A percentile compares a stretch with the other conserved stretches of the same genome.
Evolutionary conservation across 179 eudicot species (phyloP).

Genomic region (Silene coronaria): DNA sequence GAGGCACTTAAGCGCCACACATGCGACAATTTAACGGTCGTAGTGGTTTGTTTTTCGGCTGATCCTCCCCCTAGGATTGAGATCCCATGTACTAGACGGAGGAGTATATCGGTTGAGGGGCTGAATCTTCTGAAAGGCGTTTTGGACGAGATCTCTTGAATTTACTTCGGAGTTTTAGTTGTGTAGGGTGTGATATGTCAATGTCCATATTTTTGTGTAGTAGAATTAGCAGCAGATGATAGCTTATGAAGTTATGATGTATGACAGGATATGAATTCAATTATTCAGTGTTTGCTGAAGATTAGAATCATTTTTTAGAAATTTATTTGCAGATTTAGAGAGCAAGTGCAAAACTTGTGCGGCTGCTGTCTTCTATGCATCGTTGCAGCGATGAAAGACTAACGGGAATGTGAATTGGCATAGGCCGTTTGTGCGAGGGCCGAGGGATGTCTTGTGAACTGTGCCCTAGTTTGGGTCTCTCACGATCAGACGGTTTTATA

Average conservation of each 20-base stretch:
- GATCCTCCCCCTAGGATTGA: conserved; percentile 78
- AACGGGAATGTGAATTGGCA: no score
- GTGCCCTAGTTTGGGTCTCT: no score
- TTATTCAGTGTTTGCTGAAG: conserved; percentile 21
- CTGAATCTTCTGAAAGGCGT: conserved; percentile 37
- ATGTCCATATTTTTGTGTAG: conserved; percentile 26
- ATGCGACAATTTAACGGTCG: conserved; percentile 65
- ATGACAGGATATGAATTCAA: conserved; percentile 14
- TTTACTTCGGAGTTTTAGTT: conserved; percentile 5
- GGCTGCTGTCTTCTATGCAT: no score
- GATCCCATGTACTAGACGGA: conserved; percentile 33
- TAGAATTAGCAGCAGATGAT: conserved; percentile 28
- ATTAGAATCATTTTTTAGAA: conserved; percentile 8
- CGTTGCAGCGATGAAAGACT: no score
- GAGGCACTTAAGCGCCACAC: conserved; percentile 77
- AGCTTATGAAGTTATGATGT: conserved; percentile 25
- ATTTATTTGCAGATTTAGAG: not conserved
- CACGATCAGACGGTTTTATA: no score
- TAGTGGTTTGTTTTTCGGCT: conserved; percentile 64
- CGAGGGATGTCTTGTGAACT: no score
- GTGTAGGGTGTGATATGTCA: conserved; percentile 26
- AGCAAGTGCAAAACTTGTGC: not conserved
- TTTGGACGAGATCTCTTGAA: conserved; percentile 32
- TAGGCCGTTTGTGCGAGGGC: no score
- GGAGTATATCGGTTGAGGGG: conserved; percentile 43